phyloP scores from a whole-genome alignment of 1,139 yeast genomes.

The Geotrichum restrictum region DNA sequence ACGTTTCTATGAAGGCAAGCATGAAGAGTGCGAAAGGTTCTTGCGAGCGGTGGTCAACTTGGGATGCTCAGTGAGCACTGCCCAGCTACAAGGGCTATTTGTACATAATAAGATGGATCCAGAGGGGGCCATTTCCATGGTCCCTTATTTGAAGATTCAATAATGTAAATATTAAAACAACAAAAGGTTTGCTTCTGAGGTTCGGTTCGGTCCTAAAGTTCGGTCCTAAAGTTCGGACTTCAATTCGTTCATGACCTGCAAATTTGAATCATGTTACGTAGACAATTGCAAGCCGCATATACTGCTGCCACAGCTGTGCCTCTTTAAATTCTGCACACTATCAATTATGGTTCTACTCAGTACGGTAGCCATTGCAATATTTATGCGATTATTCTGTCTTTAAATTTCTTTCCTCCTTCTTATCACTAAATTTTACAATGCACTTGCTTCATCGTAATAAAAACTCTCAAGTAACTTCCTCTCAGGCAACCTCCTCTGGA shows the following conservation, averaged over 20 bases:
- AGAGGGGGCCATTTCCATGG: constrained; percentile 65
- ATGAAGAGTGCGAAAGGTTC: constrained; percentile 59
- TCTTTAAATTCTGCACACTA: too few relatives aligned
- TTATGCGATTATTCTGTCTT: not conserved
- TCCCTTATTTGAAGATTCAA: constrained; percentile 30
- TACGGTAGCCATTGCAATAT: too few relatives aligned
- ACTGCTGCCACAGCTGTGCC: too few relatives aligned
- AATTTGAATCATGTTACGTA: too few relatives aligned
- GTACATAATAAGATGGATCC: constrained; percentile 89
- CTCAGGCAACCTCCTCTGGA: not conserved
- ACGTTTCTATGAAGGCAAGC: constrained; percentile 74
- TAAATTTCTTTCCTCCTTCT: not conserved
- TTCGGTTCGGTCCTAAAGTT: not conserved
- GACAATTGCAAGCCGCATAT: too few relatives aligned
- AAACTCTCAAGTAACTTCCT: not conserved
- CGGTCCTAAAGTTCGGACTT: not conserved
- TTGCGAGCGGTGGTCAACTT: constrained; percentile 50
- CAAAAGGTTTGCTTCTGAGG: not conserved
- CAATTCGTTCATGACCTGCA: too few relatives aligned
- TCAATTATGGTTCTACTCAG: too few relatives aligned
- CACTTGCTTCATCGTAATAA: constrained; percentile 3
- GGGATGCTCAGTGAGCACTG: constrained; percentile 72
- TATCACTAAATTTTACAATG: not conserved
- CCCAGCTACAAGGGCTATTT: constrained; percentile 91
- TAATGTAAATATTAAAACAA: constrained; percentile 6